Evolutionary conservation across 345 rosid genomes (phyloP).

Genomic region (Linum trigynum): DNA sequence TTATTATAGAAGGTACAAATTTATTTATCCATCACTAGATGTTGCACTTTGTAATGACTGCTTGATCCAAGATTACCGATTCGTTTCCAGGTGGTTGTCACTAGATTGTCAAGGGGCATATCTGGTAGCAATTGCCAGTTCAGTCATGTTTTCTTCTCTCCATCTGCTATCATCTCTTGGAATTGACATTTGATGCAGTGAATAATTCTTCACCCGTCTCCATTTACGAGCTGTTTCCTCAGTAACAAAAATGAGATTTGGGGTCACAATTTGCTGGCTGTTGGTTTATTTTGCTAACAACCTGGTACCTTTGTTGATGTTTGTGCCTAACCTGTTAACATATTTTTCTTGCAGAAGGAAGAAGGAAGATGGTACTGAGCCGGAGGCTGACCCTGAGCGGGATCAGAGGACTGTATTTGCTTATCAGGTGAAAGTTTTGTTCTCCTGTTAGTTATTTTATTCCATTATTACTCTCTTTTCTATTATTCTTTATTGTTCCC

Average conservation of each 20-base stretch:
- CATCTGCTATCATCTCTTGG: neutral
- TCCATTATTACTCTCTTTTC: neutral
- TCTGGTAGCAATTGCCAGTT: conserved; percentile 24
- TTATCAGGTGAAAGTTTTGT: conserved; percentile 55
- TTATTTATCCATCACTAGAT: conserved; percentile 18
- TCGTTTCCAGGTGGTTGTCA: conserved; percentile 36
- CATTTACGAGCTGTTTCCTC: neutral
- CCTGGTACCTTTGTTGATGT: neutral
- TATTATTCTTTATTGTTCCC: neutral
- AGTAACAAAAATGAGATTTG: neutral
- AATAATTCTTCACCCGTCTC: neutral
- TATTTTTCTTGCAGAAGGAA: conserved; percentile 47
- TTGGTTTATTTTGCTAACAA: neutral
- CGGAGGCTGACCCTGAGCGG: conserved; percentile 96
- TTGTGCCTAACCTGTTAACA: conserved; percentile 10
- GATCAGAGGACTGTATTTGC: conserved; percentile 99
- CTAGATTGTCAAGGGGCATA: conserved; percentile 26
- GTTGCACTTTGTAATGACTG: conserved; percentile 18
- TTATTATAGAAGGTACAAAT: conserved; percentile 54
- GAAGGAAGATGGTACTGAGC: conserved; percentile 67
- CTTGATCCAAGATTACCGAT: conserved; percentile 9
- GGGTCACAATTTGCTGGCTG: neutral
- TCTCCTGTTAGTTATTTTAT: neutral
- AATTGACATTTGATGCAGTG: conserved; percentile 12
- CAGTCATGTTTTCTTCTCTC: conserved; percentile 34